These are phyloP conservation scores for Schizophyllum commune DNA, from an alignment of 1,284 basidiomycete genomes.

Conservation along the genomic window DNA sequence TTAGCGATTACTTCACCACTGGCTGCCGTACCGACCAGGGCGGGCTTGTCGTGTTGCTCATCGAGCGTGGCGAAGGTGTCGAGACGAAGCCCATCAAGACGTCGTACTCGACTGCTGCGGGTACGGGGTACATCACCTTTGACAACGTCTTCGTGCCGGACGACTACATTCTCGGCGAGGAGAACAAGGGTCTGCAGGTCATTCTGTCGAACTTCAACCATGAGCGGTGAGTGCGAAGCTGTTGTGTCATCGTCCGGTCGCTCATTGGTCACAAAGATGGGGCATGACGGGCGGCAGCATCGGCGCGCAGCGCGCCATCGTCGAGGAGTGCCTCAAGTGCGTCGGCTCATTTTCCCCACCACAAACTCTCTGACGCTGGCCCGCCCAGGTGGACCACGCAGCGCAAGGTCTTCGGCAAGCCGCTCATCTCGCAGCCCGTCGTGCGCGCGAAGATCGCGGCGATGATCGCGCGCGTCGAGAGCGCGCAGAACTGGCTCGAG, in stretches of 20 bases:
- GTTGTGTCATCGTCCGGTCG: slow-evolving; percentile 1
- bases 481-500: slow-evolving; percentile 80
- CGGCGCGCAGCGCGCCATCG: slow-evolving; percentile 29
- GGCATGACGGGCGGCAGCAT: slow-evolving; percentile 64
- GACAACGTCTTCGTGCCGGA: slow-evolving; percentile 83
- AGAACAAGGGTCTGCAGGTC: slow-evolving; percentile 76
- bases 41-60: slow-evolving; percentile 80
- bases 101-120: slow-evolving; percentile 63
- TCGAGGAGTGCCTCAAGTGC: slow-evolving; percentile 69
- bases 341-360: neutral
- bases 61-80: slow-evolving; percentile 70
- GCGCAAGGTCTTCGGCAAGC: slow-evolving; percentile 82
- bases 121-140: slow-evolving; percentile 83
- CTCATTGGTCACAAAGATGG: slow-evolving; percentile 33
- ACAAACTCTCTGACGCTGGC: no score
- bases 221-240: slow-evolving; percentile 1
- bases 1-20: slow-evolving; percentile 55
- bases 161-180: slow-evolving; percentile 81
- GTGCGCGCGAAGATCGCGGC: slow-evolving; percentile 78
- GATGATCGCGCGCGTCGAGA: slow-evolving; percentile 80
- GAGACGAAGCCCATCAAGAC: slow-evolving; percentile 85
- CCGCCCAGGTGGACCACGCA: slow-evolving; percentile 60
- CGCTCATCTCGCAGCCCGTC: slow-evolving; percentile 75
- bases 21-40: slow-evolving; percentile 71
- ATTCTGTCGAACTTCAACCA: slow-evolving; percentile 39